These are phyloP conservation scores for Dispira simplex DNA, from an alignment of 192 early-diverging fungal genomes.

Conservation along the genomic window DNA sequence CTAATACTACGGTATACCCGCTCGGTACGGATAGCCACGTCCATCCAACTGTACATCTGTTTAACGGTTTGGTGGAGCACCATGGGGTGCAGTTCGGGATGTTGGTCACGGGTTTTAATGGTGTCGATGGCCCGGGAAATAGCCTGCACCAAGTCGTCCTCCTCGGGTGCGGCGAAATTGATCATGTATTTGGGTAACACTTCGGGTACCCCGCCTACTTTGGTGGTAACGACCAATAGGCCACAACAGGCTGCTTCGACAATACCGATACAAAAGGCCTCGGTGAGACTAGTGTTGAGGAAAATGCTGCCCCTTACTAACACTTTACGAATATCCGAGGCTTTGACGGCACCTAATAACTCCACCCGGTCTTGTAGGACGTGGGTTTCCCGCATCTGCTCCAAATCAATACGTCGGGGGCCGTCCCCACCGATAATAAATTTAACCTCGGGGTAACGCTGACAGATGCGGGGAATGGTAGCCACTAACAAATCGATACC, in stretches of 20 bases:
- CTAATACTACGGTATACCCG: constrained; percentile 65
- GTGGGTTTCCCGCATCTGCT: constrained; percentile 92
- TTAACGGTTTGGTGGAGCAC: constrained; percentile 69
- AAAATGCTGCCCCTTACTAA: constrained; percentile 90
- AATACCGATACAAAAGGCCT: constrained; percentile 97
- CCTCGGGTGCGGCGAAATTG: constrained; percentile 72
- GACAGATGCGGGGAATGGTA: constrained; percentile 85
- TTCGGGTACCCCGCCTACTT: constrained; percentile 93
- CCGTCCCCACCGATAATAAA: constrained; percentile 97
- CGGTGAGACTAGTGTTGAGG: constrained; percentile 92
- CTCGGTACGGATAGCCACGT: constrained; percentile 87
- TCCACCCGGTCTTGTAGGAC: constrained; percentile 84
- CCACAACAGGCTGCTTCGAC: constrained; percentile 95
- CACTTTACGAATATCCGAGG: constrained; percentile 71
- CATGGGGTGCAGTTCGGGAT: constrained; percentile 42
- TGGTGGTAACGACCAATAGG: constrained; percentile 85
- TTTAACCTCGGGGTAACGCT: constrained; percentile 54
- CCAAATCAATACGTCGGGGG: constrained; percentile 86
- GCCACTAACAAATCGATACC: constrained; percentile 86
- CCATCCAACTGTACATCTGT: constrained; percentile 93
- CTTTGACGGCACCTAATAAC: constrained; percentile 68
- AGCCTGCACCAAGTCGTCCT: constrained; percentile 61
- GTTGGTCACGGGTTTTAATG: constrained; percentile 29
- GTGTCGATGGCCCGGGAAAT: constrained; percentile 52
- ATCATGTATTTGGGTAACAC: constrained; percentile 90